Evolutionary conservation across 2,329 filamentous ascomycete species (phyloP), one percentile per base, ranked within the genome.

Genomic region (Phoma sp.): DNA sequence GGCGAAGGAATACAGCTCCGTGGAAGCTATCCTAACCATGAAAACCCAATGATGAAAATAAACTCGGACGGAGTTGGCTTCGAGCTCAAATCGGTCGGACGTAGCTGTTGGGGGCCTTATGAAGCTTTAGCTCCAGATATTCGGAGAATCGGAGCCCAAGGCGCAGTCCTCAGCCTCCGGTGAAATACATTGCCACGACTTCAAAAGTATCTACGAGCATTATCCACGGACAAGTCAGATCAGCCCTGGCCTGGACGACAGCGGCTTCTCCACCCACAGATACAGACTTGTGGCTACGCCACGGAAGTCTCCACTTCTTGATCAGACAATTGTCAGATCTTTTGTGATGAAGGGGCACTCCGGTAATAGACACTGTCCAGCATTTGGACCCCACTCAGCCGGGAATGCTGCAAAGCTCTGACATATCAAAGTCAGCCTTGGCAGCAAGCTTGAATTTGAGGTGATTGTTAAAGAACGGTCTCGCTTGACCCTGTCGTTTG

Each of bases 101-200:
- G 34, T 34, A 40, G 29, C 25, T 36, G 11, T 17, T 34, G 33
- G 28, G 17, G 15, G 45, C 45, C 39, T 45, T 23, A 40, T n/a
- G 18, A 18, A 47, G 28, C 21, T 37, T 36, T 40, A 36, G 45
- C 51, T 28, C 51, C 39, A 49, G 39, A 49, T 21, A 40, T 15
- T 54, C 45, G 51, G 34, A 49, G 39, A n/a, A 32, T 33, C 45
- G 39, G 47, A 39, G 18, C 21, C 17, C 18, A 47, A 42, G 37
- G 32, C 39, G 33, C 45, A 48, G 45, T 39, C 34, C 29, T 26
- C 17, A 45, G 33, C 33, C 39, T 32, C 21, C 15, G n/a, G 34
- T 54, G 51, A 39, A 49, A 28, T n/a, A 10, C 23, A 20, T 49
- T 17, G 38, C 32, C 50, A 38, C 33, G 14, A 33, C 26, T 33